These are phyloP conservation scores for Podila verticillata DNA, from an alignment of 192 early-diverging fungal genomes.

Conservation along the genomic window DNA sequence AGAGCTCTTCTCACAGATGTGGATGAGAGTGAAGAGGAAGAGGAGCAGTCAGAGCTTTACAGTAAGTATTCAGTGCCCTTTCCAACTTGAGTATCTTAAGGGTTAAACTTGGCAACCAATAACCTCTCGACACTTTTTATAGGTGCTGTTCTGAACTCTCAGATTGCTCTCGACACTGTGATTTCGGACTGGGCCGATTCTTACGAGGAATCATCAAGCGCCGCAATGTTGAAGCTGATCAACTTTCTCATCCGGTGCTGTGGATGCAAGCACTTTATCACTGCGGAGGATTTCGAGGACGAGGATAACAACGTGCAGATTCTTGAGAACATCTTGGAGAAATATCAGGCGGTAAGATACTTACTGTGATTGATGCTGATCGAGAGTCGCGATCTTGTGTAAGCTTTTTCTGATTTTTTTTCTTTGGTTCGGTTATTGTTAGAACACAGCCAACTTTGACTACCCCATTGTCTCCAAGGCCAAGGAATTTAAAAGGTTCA, in stretches of 20 bases:
- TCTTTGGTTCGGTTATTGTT: background rate
- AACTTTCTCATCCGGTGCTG: slow-evolving; percentile 76
- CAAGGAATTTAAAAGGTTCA: slow-evolving; percentile 71
- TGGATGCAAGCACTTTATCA: slow-evolving; percentile 18
- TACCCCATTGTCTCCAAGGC: slow-evolving; percentile 84
- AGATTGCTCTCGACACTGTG: slow-evolving; percentile 66
- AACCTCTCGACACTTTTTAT: background rate
- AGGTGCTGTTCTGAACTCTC: slow-evolving; percentile 58
- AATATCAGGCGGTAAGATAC: slow-evolving; percentile 62
- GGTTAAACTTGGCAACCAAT: too few species aligned
- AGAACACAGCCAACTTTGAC: slow-evolving; percentile 62
- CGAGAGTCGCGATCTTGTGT: too few species aligned
- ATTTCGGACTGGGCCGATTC: slow-evolving; percentile 77
- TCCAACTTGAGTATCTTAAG: background rate
- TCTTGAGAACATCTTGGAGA: slow-evolving; percentile 68
- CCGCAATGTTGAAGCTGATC: slow-evolving; percentile 73
- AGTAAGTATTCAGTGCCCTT: slow-evolving; percentile 6
- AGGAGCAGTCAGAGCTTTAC: slow-evolving; percentile 28
- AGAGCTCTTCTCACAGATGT: background rate
- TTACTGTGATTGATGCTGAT: background rate
- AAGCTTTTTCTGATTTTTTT: background rate
- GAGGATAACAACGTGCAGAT: slow-evolving; percentile 64
- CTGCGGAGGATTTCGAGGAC: slow-evolving; percentile 25
- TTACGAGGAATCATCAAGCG: slow-evolving; percentile 63
- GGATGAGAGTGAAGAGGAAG: slow-evolving; percentile 4